A percentile compares a stretch with the other conserved stretches of the same genome.
These are phyloP conservation scores for Xylaria bambusicola DNA, from an alignment of 495 filamentous ascomycete species.

Conservation along the genomic window DNA sequence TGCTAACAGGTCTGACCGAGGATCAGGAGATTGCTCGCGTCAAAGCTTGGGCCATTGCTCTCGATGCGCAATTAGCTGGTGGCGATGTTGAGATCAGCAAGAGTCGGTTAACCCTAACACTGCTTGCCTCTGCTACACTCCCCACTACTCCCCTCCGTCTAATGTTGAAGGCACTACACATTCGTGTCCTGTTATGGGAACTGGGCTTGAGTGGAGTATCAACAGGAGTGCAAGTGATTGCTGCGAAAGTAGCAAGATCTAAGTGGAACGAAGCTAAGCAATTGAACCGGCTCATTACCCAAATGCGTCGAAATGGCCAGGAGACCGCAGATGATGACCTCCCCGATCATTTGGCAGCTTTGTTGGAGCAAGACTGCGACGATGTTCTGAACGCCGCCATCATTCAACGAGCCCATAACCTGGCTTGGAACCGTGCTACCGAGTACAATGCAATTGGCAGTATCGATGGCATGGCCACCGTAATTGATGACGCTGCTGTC, in stretches of 20 bases:
- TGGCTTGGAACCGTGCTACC: conserved; percentile 83
- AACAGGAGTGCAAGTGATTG: conserved; percentile 62
- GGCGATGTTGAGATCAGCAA: conserved; percentile 89
- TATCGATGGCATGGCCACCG: conserved; percentile 75
- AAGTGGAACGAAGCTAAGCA: conserved; percentile 81
- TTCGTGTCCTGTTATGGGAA: conserved; percentile 84
- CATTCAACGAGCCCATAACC: conserved; percentile 83
- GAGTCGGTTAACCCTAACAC: conserved; percentile 80
- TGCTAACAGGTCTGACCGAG: conserved; percentile 75
- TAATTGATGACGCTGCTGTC: conserved; percentile 84
- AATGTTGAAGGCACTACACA: conserved; percentile 91
- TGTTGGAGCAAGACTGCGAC: conserved; percentile 76
- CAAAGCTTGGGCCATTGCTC: conserved; percentile 92
- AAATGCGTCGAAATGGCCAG: conserved; percentile 43
- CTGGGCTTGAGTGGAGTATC: conserved; percentile 65
- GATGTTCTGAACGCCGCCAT: conserved; percentile 76
- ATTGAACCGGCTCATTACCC: conserved; percentile 60
- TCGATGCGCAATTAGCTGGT: conserved; percentile 93
- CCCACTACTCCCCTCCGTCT: conserved; percentile 80
- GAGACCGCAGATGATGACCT: conserved; percentile 61
- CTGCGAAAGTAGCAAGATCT: conserved; percentile 66
- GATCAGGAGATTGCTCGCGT: conserved; percentile 85
- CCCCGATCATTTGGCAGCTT: conserved; percentile 70
- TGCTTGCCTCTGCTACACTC: conserved; percentile 85
- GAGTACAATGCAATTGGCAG: conserved; percentile 61